Base-by-base conservation (phyloP, 805 yeast species). In the Torulaspora franciscae region DNA sequence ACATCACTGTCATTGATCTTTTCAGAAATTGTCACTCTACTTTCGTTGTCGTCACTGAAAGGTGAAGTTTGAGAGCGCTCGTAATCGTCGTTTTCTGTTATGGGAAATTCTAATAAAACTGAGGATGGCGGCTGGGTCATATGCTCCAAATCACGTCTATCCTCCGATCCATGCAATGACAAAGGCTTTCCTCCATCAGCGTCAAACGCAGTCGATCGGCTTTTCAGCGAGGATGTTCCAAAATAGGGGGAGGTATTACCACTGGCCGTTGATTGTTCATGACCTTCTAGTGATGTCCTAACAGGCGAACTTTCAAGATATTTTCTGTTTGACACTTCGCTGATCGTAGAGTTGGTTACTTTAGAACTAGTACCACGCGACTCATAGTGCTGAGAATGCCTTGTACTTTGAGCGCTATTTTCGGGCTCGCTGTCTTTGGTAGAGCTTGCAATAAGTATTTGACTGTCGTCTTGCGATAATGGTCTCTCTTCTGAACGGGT, bases 1-100 rank as follows among this genome's bases (percentile, higher is more conserved):
- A 56, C 60, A 44, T 55, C 58, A 27, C 45, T 48, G 45, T 55
- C 57, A 13, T 32, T 40, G 15, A 53, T 56, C n/a, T 44, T 32
- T 37, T 56, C 60, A n/a, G 57, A 56, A 9, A 55, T 44, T 10
- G 50, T 22, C 7, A 39, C 40, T 28, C 35, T 27, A 13, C 37
- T 23, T 29, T 30, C 41, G 32, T 33, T 25, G 9, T 10, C 37
- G 15, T 30, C 33, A 10, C 33, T 30, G 33, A 30, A 30, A 14
- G 33, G 14, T 15, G 33, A 30, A 19, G 33, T 14, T 14, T 10
- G 19, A 13, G 11, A 15, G 9, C 15, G 19, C 8, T 30, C 33
- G 14, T 10, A 8, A 11, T 13, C 25, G 9, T 30, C 42, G 10
- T 15, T 11, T 10, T 38, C 28, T 8, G 28, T n/a, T n/a, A 23